A percentile compares a stretch with the other conserved stretches of the same genome.
Conservation (phyloP, 148 eudicot species). For the Chenopodium berlandieri region DNA sequence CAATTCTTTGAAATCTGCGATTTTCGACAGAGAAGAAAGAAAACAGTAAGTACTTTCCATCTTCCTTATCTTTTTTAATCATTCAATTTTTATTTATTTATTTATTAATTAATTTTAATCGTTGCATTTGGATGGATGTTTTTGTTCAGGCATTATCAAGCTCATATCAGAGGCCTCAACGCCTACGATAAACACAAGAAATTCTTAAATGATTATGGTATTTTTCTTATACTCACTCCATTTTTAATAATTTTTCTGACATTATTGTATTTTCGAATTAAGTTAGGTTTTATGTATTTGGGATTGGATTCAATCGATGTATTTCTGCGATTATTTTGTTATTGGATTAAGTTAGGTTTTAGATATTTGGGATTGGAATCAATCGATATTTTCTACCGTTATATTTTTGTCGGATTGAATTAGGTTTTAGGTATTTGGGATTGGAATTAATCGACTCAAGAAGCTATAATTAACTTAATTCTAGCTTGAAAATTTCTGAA, state of each 20-base stretch:
- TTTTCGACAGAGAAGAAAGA: slow-evolving; percentile 58
- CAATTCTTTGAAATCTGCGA: slow-evolving; percentile 49
- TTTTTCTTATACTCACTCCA: not conserved
- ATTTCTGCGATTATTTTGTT: not conserved
- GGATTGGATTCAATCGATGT: not conserved
- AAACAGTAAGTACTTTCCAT: slow-evolving; percentile 42
- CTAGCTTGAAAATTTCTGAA: too few species aligned
- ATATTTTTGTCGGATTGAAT: too few species aligned
- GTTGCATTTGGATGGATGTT: not conserved
- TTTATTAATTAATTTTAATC: not conserved
- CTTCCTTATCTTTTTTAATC: not conserved
- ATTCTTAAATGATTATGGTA: slow-evolving; percentile 70
- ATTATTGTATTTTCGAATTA: not conserved
- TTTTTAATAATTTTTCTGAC: not conserved
- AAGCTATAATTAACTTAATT: too few species aligned
- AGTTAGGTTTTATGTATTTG: too few species aligned
- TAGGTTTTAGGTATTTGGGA: not conserved
- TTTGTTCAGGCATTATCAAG: slow-evolving; percentile 63
- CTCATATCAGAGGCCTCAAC: slow-evolving; percentile 68
- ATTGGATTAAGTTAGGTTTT: not conserved
- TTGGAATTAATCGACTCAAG: not conserved
- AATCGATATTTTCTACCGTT: too few species aligned
- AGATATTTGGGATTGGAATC: too few species aligned
- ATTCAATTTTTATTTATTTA: not conserved
- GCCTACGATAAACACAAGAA: slow-evolving; percentile 76